These are phyloP conservation scores for Gastrodia elata DNA, from an alignment of 106 monocot genomes.

Conservation along the genomic window DNA sequence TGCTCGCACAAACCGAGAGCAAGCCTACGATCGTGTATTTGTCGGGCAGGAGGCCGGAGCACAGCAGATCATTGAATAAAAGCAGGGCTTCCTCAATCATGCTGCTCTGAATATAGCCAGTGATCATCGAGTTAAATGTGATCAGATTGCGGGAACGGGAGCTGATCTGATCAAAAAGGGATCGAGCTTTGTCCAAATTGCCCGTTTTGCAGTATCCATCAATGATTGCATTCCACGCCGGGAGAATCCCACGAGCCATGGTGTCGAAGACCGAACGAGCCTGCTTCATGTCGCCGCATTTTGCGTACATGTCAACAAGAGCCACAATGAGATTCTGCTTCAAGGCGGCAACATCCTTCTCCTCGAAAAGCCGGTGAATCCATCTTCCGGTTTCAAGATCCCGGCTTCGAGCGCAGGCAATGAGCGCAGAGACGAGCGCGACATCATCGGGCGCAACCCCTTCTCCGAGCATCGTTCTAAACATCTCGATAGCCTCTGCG, in stretches of 20 bases:
- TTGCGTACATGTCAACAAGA: slow-evolving; percentile 64
- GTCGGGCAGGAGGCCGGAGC: slow-evolving; percentile 34
- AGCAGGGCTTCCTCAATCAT: slow-evolving; percentile 43
- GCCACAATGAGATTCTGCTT: slow-evolving; percentile 41
- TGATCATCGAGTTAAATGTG: slow-evolving; percentile 71
- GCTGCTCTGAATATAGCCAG: slow-evolving; percentile 48
- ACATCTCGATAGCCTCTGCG: slow-evolving; percentile 25
- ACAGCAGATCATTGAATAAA: slow-evolving; percentile 33
- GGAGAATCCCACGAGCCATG: slow-evolving; percentile 15
- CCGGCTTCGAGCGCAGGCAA: slow-evolving; percentile 39
- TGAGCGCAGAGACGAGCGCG: slow-evolving; percentile 31
- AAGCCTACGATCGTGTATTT: slow-evolving; percentile 54
- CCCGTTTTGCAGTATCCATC: slow-evolving; percentile 75
- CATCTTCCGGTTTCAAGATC: slow-evolving; percentile 44
- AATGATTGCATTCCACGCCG: slow-evolving; percentile 68
- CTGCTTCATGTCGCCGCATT: slow-evolving; percentile 43
- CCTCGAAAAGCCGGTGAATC: slow-evolving; percentile 23
- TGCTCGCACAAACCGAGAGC: slow-evolving; percentile 56
- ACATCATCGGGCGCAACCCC: slow-evolving; percentile 41
- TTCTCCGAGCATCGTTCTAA: slow-evolving; percentile 38
- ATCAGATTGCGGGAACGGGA: slow-evolving; percentile 29
- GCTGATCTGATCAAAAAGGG: slow-evolving; percentile 47
- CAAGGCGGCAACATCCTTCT: slow-evolving; percentile 6
- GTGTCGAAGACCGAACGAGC: slow-evolving; percentile 40
- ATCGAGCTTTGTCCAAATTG: slow-evolving; percentile 31